Evolutionary conservation across 305 asterid genomes (phyloP).

Genomic region (Euphrasia arctica): DNA sequence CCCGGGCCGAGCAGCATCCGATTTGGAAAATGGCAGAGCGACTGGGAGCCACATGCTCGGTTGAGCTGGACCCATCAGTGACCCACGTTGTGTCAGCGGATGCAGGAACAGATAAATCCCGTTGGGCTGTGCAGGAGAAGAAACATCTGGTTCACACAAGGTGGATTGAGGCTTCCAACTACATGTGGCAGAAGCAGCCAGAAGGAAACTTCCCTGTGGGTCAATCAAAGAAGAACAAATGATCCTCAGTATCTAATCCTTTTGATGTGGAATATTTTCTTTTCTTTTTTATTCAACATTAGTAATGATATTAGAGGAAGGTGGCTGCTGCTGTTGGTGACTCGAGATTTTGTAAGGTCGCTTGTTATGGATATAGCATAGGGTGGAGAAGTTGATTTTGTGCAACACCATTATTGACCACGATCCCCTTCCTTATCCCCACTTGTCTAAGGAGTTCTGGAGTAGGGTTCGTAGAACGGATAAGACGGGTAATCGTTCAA

Average conservation of each 20-base stretch:
- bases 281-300: no score
- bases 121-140: slow-evolving; percentile 44
- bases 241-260: background rate
- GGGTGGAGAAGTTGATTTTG: no score
- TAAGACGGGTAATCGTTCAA: no score
- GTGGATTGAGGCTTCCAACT: slow-evolving; percentile 65
- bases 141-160: slow-evolving; percentile 51
- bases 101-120: slow-evolving; percentile 57
- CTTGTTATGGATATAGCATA: no score
- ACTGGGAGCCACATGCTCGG: slow-evolving; percentile 54
- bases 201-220: slow-evolving; percentile 57
- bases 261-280: no score
- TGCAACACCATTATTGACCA: no score
- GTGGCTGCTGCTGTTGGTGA: no score
- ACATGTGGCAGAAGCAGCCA: slow-evolving; percentile 55
- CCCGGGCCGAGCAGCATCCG: slow-evolving; percentile 44
- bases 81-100: slow-evolving; percentile 58
- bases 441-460: no score
- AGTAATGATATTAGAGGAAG: no score
- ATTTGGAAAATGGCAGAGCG: slow-evolving; percentile 58
- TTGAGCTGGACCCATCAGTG: slow-evolving; percentile 40
- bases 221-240: slow-evolving; percentile 28
- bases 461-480: no score
- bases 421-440: no score
- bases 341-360: no score